Conservation (phyloP, 345 rosid species). For the Rubroshorea leprosula region DNA sequence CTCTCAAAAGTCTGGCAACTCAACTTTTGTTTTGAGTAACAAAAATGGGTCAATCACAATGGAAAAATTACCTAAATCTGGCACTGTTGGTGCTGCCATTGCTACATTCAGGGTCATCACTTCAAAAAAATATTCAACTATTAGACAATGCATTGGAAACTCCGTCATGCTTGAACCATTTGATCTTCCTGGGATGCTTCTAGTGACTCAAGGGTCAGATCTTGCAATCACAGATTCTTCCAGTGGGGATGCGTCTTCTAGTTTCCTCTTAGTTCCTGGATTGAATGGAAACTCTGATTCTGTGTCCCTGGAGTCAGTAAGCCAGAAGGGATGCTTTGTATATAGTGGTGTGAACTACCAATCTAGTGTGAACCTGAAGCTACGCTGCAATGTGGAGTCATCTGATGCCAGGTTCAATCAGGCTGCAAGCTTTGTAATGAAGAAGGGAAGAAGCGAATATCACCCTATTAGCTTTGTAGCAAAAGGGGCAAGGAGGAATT, state of each 20-base stretch:
- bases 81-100: conserved; percentile 50
- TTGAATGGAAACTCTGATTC: conserved; percentile 51
- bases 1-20: conserved; percentile 46
- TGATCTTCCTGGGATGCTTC: conserved; percentile 66
- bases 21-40: conserved; percentile 46
- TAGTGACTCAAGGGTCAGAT: conserved; percentile 38
- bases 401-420: conserved; percentile 25
- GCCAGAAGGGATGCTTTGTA: conserved; percentile 54
- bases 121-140: conserved; percentile 13
- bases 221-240: conserved; percentile 36
- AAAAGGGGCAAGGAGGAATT: conserved; percentile 50
- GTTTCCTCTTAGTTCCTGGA: conserved; percentile 55
- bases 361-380: conserved; percentile 33
- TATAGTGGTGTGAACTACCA: conserved; percentile 33
- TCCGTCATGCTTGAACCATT: conserved; percentile 66
- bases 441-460: conserved; percentile 44
- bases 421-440: conserved; percentile 55
- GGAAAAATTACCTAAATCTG: conserved; percentile 41
- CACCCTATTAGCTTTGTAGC: conserved; percentile 81
- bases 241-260: conserved; percentile 20
- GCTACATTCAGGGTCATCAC: conserved; percentile 69
- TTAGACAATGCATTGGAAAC: conserved; percentile 39
- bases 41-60: conserved; percentile 58
- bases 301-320: conserved; percentile 50
- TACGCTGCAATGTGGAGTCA: conserved; percentile 41